Evolutionary conservation across 768 basidiomycete species (phyloP), one percentile per base, ranked within the genome.

Genomic region (Serendipita sp.): DNA sequence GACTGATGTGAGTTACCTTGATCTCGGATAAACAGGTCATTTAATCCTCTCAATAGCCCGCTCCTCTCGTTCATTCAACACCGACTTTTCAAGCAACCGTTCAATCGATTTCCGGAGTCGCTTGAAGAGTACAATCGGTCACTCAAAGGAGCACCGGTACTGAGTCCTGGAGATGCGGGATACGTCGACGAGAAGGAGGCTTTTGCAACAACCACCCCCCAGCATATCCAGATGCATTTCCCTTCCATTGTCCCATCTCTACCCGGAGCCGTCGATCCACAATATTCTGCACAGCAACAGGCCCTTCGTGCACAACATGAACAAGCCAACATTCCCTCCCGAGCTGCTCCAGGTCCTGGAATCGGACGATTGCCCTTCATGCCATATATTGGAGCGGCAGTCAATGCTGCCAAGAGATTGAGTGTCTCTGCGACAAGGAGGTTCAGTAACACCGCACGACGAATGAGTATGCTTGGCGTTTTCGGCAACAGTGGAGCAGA

Each of bases 61-160:
- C 68, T 78, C 3, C 74, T 85, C 34, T 82, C 83, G 0, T 77
- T 76, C 69, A 75, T 71, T 3, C 85, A 86, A 64, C 81, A 84
- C 71, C 75, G 73, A 51, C 41, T 78, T 15, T 85, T 86, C 72
- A 76, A 71, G 51, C 73, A 73, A 3, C 78, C 82, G 3, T 85
- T 85, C 72, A 71, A 72, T 38, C 77, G 78, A 48, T 45, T 30
- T 11, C 56, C 56, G 16, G 56, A 32, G 2, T 60, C 56, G 4
- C 37, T 60, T 28, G 56, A 60, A 60, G 16, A 32, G n/a, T 60
- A 60, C 37, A 32, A 60, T 28, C 56, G 30, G 8, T 32, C 56
- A 10, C 16, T 60, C 30, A 32, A 60, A 10, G 56, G 56, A 32
- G 28, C 56, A 11, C 56, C 56, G 8, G 37, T 60, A 30, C 16